A percentile compares a stretch with the other conserved stretches of the same genome.
phyloP scores from a whole-genome alignment of 176 grass and related monocot genomes.

The Coix lacrymajobi region DNA sequence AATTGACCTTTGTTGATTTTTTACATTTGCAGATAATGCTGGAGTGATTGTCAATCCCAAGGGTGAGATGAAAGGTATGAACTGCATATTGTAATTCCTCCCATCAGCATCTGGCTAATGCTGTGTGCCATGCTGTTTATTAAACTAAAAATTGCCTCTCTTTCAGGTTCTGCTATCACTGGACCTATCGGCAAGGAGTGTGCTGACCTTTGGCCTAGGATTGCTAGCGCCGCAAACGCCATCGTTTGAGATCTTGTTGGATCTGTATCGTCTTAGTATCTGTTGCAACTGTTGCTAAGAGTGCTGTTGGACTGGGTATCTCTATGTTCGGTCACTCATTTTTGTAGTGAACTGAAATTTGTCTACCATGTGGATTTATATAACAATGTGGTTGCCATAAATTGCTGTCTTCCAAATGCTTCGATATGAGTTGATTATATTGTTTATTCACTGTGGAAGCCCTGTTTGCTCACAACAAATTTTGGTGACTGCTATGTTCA shows the following conservation, averaged over 20 bases:
- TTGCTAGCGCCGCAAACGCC: conserved; percentile 59
- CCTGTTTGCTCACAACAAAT: too few species aligned
- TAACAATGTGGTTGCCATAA: background rate
- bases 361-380: background rate
- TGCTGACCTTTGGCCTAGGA: conserved; percentile 63
- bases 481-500: too few species aligned
- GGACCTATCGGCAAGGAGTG: conserved; percentile 61
- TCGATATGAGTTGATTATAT: background rate
- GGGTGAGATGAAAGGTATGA: conserved; percentile 60
- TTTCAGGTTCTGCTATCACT: conserved; percentile 54
- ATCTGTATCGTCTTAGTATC: background rate
- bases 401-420: background rate
- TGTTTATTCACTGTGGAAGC: too few species aligned
- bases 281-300: background rate
- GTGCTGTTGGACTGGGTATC: background rate
- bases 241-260: conserved; percentile 41
- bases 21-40: conserved; percentile 43
- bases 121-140: too few species aligned
- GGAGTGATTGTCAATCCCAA: conserved; percentile 68
- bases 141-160: background rate
- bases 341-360: conserved; percentile 24
- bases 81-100: accelerated
- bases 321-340: background rate
- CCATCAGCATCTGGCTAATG: background rate
- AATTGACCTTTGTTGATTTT: background rate